Conservation (phyloP, 306 rosid species). For the Delonix regia region DNA sequence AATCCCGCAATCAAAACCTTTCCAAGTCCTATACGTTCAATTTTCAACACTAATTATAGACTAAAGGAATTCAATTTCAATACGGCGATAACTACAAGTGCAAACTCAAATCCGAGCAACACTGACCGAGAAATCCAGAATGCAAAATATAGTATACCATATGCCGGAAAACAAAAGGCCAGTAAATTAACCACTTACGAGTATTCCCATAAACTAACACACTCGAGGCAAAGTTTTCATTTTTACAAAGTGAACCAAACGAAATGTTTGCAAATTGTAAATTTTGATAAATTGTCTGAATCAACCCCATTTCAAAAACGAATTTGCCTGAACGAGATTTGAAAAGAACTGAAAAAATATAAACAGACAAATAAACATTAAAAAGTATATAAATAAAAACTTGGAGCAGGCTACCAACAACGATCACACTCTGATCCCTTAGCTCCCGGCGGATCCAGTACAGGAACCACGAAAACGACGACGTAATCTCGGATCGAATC, state of each 20-base stretch:
- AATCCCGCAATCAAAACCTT: not conserved
- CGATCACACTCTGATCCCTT: not conserved
- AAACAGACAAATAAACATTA: not conserved
- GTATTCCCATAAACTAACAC: not conserved
- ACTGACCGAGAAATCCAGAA: conserved; percentile 1
- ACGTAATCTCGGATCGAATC: conserved; percentile 17
- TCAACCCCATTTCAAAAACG: not conserved
- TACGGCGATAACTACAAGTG: not conserved
- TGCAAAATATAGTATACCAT: not conserved
- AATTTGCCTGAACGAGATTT: not conserved
- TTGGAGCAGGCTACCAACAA: not conserved
- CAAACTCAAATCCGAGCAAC: not conserved
- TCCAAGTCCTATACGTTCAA: not conserved
- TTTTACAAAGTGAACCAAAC: not conserved
- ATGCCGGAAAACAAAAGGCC: not conserved
- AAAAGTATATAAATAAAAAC: not conserved
- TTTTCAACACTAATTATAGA: not conserved
- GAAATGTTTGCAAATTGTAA: not conserved
- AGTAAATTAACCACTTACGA: not conserved
- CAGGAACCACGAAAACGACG: not conserved
- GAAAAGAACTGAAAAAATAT: not conserved
- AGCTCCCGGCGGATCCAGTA: not conserved
- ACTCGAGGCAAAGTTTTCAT: not conserved
- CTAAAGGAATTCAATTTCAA: not conserved
- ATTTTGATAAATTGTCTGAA: not conserved